Evolutionary conservation across 2,329 filamentous ascomycete species (phyloP), one percentile per base, ranked within the genome.

Genomic region (Biscogniauxia mediterranea): DNA sequence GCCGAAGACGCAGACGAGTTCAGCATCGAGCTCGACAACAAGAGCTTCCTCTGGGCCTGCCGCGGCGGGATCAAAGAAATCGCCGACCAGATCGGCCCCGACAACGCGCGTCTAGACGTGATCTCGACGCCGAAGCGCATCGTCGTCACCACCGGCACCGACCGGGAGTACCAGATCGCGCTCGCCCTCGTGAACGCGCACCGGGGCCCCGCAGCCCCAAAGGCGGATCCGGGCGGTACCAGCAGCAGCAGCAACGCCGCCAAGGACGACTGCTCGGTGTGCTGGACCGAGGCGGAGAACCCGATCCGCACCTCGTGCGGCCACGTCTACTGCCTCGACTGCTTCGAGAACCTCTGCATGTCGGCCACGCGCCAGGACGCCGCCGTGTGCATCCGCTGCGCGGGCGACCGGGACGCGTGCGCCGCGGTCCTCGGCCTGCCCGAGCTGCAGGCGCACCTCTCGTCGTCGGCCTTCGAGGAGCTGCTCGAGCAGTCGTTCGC

Each of bases 261-360:
- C 38, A 32, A 52, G 42, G 65, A 71, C 53, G 65, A 71, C 54
- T 76, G 77, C 61, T 56, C 73, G 0, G 70, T 77, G 6, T 81
- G 79, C 58, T 77, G 71, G 67, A 73, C 64, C 13, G 70, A 73
- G 25, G 73, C 74, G 0, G 75, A 78, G n/a, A 69, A 77, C 4
- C 65, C 75, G 0, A 59, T 80, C 13, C 65, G 51, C 9, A 77
- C 72, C 5, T 51, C 56, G 1, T 81, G 80, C 63, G 68, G 64
- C 1, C 80, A 82, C 61, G 49, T 71, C 11, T 82, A 81, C 62
- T 82, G 79, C 64, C 61, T 65, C 0, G 69, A 72, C 20, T 82
- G 80, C 63, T 80, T 82, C 54, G 67, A 73, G 54, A 66, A 68
- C 50, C 63, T 76, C 8, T 76, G 75, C 59, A 56, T 65, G 50